Base-by-base conservation (phyloP, 106 monocot genomes). In the Chionographis japonica region DNA sequence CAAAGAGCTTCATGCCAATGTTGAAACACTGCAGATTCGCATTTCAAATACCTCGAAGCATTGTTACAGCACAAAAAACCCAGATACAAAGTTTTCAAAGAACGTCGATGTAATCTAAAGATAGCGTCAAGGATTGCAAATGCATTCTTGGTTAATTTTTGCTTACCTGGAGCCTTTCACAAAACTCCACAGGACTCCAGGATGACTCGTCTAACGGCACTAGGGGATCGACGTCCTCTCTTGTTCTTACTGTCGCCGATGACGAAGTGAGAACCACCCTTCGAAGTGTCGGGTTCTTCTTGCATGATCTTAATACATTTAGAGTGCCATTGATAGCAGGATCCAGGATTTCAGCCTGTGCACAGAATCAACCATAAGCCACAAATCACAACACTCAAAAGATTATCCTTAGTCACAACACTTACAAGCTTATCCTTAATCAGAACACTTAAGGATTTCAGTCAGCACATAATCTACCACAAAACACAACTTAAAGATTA, bases 221-320 rank as follows among this genome's bases (percentile, higher is more conserved):
- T 12, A 71, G 50, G 0, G 82, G 75, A 52, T 86, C 71, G 27
- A 83, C 66, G 50, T 89, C 77, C 0, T 78, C 84, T 66, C 70
- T 67, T 54, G 71, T 42, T 76, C 95, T 86, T 49, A 84, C 50
- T 13, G 86, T 69, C 5, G 89, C 84, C 19, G 95, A 86, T 0
- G 95, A 95, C 1, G 95, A 97, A 17, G 95, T 97, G 16, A 97
- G 80, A 36, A 97, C 92, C 51, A 92, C 82, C 73, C 84, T 73
- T 74, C 52, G 80, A 20, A 86, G 75, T 1, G 53, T 20, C 12
- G 86, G 78, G n/a, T 92, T 92, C 78, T 82, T 92, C 80, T 86
- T 89, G 80, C 95, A 95, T 27, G 92, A 84, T 58, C 56, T 73
- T 41, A 92, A 67, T 49, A 97, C 86, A 66, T 92, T 97, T 52